These are phyloP conservation scores for Thozetella sp. DNA, from an alignment of 495 filamentous ascomycete species.

Conservation along the genomic window DNA sequence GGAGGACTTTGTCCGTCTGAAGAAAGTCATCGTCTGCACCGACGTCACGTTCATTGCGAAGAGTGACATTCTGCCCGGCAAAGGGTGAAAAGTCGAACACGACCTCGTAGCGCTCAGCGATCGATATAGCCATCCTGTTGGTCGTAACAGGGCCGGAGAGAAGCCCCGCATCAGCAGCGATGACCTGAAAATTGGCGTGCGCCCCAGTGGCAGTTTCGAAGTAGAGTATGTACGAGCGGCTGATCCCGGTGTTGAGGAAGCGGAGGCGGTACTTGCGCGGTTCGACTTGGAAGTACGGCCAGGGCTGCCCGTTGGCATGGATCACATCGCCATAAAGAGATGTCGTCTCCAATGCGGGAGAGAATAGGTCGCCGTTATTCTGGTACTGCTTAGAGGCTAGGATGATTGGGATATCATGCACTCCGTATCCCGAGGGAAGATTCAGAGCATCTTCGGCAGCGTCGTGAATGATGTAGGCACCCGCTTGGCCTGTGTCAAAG, in stretches of 20 bases:
- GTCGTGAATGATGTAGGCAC: conserved; percentile 40
- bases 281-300: conserved; percentile 56
- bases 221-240: conserved; percentile 47
- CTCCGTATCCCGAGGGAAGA: conserved; percentile 46
- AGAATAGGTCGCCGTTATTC: conserved; percentile 43
- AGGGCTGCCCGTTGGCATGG: conserved; percentile 58
- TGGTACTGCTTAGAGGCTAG: conserved; percentile 52
- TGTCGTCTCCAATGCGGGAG: conserved; percentile 32
- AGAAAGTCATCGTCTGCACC: conserved; percentile 44
- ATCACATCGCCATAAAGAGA: conserved; percentile 57
- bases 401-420: conserved; percentile 53
- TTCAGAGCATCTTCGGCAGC: conserved; percentile 40
- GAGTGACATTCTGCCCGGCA: conserved; percentile 46
- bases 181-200: conserved; percentile 39
- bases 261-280: conserved; percentile 60
- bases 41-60: conserved; percentile 45
- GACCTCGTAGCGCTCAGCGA: conserved; percentile 59
- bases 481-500: too few species aligned
- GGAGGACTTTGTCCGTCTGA: conserved; percentile 53
- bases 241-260: conserved; percentile 49
- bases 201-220: conserved; percentile 25
- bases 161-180: conserved; percentile 54
- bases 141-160: conserved; percentile 33
- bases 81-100: conserved; percentile 52
- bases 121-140: conserved; percentile 40